These are phyloP conservation scores for Scenedesmus sp. DNA, from an alignment of 163 green algal genomes.

Conservation along the genomic window DNA sequence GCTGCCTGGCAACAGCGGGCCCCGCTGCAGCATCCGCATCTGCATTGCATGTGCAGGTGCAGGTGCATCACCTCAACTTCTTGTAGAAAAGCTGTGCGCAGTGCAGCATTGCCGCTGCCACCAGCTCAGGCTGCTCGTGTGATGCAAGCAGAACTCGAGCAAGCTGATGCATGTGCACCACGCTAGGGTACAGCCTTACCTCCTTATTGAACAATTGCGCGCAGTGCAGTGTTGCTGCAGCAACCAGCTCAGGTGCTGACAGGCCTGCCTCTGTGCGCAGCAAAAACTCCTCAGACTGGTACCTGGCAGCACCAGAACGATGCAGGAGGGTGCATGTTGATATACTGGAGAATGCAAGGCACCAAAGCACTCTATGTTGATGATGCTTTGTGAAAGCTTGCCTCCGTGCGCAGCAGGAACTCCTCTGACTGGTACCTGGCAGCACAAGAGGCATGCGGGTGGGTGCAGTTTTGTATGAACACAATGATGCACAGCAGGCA, in stretches of 20 bases:
- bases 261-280: constrained; percentile 52
- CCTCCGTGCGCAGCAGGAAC: constrained; percentile 51
- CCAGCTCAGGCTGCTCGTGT: constrained; percentile 36
- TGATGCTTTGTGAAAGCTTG: constrained; percentile 21
- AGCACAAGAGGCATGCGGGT: neutral
- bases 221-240: constrained; percentile 59
- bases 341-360: no score
- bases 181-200: neutral
- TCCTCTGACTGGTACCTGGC: constrained; percentile 35
- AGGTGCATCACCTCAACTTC: constrained; percentile 37
- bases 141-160: no score
- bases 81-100: constrained; percentile 60
- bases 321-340: neutral
- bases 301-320: neutral
- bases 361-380: no score
- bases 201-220: constrained; percentile 60
- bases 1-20: neutral
- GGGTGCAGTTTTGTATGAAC: neutral
- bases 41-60: no score
- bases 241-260: constrained; percentile 52
- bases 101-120: constrained; percentile 59
- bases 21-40: no score
- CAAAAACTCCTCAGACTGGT: constrained; percentile 49
- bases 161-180: neutral
- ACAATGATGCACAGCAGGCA: no score